phyloP scores from a whole-genome alignment of 2,329 filamentous ascomycete species.

The Dactylonectria macrodidyma region DNA sequence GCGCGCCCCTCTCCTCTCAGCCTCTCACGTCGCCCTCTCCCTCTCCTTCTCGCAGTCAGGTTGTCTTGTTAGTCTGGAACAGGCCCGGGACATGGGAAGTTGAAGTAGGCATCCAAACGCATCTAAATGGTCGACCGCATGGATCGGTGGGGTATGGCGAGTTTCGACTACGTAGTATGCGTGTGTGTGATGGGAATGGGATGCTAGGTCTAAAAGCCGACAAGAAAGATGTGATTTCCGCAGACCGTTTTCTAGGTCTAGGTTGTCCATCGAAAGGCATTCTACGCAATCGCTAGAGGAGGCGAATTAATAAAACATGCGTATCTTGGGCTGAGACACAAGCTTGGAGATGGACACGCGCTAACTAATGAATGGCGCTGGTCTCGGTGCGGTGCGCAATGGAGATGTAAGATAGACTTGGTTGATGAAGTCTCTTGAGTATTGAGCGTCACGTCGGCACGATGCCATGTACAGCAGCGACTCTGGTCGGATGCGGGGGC shows the following conservation, averaged over 20 bases:
- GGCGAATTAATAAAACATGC: constrained; percentile 15
- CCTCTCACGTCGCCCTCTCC: neutral
- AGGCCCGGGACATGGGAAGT: constrained; percentile 3
- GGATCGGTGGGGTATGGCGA: constrained; percentile 11
- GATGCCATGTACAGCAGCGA: neutral
- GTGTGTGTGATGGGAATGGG: neutral
- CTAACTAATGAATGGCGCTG: constrained; percentile 9
- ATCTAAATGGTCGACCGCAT: constrained; percentile 6
- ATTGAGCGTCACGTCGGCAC: constrained; percentile 2
- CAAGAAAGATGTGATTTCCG: constrained; percentile 1
- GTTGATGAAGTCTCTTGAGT: neutral
- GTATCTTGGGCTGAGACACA: constrained; percentile 40
- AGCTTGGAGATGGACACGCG: constrained; percentile 20
- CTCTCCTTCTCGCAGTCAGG: neutral
- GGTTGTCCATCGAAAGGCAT: neutral
- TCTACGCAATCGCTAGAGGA: constrained; percentile 1
- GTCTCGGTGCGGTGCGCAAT: constrained; percentile 14
- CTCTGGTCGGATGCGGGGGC: constrained; percentile 22
- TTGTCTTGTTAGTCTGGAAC: constrained; percentile 26
- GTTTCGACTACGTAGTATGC: constrained; percentile 11
- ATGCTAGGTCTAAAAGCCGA: too few species aligned
- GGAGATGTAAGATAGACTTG: neutral
- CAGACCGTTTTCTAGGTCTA: neutral
- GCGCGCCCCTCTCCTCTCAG: neutral
- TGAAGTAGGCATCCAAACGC: neutral